phyloP scores from a whole-genome alignment of 2,329 filamentous ascomycete genomes.

The Sporothrix brunneoviolacea region DNA sequence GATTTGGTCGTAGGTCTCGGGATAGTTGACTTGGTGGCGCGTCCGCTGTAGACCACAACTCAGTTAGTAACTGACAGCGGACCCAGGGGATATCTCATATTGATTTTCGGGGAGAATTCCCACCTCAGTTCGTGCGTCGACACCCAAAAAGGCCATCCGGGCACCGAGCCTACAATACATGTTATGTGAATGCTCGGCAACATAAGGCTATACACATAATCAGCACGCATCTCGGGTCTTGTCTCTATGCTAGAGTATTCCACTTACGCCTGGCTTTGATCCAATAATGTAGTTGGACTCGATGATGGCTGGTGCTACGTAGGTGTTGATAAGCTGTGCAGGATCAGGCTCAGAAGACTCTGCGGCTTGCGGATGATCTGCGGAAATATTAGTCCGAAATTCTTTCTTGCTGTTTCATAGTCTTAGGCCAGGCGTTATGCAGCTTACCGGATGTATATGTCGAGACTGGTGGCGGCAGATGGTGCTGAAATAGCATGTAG shows the following conservation, averaged over 20 bases:
- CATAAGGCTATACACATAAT: constrained; percentile 63
- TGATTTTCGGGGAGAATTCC: no score
- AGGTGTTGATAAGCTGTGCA: constrained; percentile 67
- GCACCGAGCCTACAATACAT: constrained; percentile 79
- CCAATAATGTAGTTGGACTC: constrained; percentile 77
- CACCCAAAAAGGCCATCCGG: constrained; percentile 74
- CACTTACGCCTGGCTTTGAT: constrained; percentile 62
- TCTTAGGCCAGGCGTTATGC: neutral
- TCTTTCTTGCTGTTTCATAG: no score
- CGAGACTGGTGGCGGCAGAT: constrained; percentile 74
- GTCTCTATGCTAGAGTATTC: constrained; percentile 21
- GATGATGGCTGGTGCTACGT: constrained; percentile 49
- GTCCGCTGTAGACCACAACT: constrained; percentile 65
- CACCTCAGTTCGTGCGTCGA: constrained; percentile 87
- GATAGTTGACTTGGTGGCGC: constrained; percentile 89
- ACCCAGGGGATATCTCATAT: no score
- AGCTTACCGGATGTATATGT: constrained; percentile 70
- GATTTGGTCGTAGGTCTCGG: constrained; percentile 78
- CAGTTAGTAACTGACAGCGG: no score
- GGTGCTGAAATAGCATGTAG: constrained; percentile 96
- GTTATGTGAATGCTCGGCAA: constrained; percentile 79
- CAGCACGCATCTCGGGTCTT: constrained; percentile 20
- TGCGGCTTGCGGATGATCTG: constrained; percentile 33
- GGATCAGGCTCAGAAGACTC: constrained; percentile 41
- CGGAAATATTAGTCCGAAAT: neutral